phyloP scores from a whole-genome alignment of 169 alveolate species.

The Cryptosporidium viatorum region DNA sequence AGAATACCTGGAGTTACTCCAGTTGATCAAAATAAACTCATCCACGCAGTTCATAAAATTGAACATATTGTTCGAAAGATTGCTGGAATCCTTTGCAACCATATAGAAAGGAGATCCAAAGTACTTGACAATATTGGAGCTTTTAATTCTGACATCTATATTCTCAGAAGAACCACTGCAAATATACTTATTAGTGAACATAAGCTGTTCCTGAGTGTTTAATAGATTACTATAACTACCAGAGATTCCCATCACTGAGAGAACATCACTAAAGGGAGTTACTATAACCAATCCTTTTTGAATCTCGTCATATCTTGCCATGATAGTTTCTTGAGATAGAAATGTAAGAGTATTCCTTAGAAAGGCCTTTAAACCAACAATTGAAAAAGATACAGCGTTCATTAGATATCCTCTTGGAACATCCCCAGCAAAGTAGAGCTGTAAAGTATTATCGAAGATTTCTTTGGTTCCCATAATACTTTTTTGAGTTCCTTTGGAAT shows the following conservation, averaged over 20 bases:
- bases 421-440: slow-evolving; percentile 57
- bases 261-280: slow-evolving; percentile 44
- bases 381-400: slow-evolving; percentile 62
- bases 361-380: slow-evolving; percentile 57
- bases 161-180: slow-evolving; percentile 65
- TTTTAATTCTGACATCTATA: slow-evolving; percentile 10
- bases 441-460: slow-evolving; percentile 44
- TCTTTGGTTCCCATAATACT: slow-evolving; percentile 23
- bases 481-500: slow-evolving; percentile 1
- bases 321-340: slow-evolving; percentile 45
- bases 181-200: slow-evolving; percentile 26
- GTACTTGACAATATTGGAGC: slow-evolving; percentile 2
- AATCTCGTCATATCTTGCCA: slow-evolving; percentile 35
- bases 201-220: slow-evolving; percentile 35
- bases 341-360: slow-evolving; percentile 53
- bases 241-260: slow-evolving; percentile 51
- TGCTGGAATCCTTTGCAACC: slow-evolving; percentile 9
- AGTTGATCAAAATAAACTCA: slow-evolving; percentile 30
- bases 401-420: slow-evolving; percentile 71
- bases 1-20: slow-evolving; percentile 43
- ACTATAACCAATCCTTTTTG: neutral
- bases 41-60: slow-evolving; percentile 50
- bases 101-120: slow-evolving; percentile 5
- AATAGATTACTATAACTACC: slow-evolving; percentile 22
- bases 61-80: slow-evolving; percentile 20